These are phyloP conservation scores for Globisporangium camurandrum DNA, from an alignment of 352 stramenopile genomes.

Conservation along the genomic window DNA sequence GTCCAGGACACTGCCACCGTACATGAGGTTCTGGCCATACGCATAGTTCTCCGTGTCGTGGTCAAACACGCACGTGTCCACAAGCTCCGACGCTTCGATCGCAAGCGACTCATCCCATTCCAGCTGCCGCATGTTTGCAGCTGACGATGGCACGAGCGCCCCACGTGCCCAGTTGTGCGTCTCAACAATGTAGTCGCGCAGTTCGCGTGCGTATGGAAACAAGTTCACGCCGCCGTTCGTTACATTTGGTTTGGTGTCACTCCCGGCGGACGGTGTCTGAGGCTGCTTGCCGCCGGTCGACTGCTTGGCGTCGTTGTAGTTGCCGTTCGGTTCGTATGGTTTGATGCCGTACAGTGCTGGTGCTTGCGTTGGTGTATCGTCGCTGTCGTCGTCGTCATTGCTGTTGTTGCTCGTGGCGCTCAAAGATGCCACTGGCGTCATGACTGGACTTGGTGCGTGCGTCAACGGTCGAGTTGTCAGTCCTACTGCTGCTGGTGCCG, in stretches of 20 bases:
- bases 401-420: not conserved
- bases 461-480: not conserved
- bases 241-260: slow-evolving; percentile 16
- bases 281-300: slow-evolving; percentile 1
- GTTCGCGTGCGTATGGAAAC: slow-evolving; percentile 21
- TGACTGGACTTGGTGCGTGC: slow-evolving; percentile 1
- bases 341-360: slow-evolving; percentile 2
- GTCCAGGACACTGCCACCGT: slow-evolving; percentile 17
- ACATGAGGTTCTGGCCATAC: slow-evolving; percentile 36
- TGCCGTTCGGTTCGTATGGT: slow-evolving; percentile 4
- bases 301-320: not conserved
- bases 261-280: not conserved
- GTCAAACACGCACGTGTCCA: slow-evolving; percentile 28
- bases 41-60: slow-evolving; percentile 30
- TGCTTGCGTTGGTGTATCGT: slow-evolving; percentile 5
- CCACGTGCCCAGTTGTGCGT: slow-evolving; percentile 29
- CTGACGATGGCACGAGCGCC: slow-evolving; percentile 14
- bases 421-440: not conserved
- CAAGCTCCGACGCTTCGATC: slow-evolving; percentile 28
- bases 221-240: slow-evolving; percentile 27
- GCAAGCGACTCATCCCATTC: slow-evolving; percentile 27
- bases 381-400: not conserved
- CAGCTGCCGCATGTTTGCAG: slow-evolving; percentile 31
- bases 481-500: not conserved
- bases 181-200: slow-evolving; percentile 26